Evolutionary conservation across 2,329 filamentous ascomycete genomes (phyloP), one percentile per base, ranked within the genome.

Genomic region (Talaromyces sp.): DNA sequence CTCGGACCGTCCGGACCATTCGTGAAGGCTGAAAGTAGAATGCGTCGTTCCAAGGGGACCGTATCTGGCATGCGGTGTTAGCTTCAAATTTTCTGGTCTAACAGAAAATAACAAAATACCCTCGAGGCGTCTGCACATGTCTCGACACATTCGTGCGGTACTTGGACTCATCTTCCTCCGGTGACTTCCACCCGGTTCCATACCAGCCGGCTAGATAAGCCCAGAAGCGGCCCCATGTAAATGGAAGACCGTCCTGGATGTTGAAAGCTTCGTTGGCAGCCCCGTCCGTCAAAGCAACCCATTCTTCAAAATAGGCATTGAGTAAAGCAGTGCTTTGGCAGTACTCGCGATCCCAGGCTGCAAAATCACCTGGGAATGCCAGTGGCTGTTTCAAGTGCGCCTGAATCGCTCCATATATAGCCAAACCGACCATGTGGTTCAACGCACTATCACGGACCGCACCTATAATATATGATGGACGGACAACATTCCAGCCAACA

Each of bases 251-350:
- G 11, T 57, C 55, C 26, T 57, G 55, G 19, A 57, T 57, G 26
- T 57, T 57, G 26, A 57, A 57, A n/a, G 55, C 55, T 29, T 57
- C 55, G n/a, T 57, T 57, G 41, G 55, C 55, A 32, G 55, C 55
- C 17, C 46, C 27, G 17, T 57, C 41, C 17, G 55, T 57, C 26
- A 57, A 51, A 31, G 27, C 55, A 5, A 21, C 55, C 55, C 55
- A 57, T 57, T 57, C 55, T 35, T 57, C 55, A 51, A 57, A 57
- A 29, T 57, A 51, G n/a, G 55, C 55, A 31, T 57, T 57, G 5
- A 57, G 24, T 14, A 57, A 26, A n/a, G 55, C 55, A 31, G 55
- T 57, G 41, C 55, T 57, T 51, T 57, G 55, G n/a, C 55, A 57
- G 41, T 57, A 57, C 41, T 57, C 55, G 26, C 55, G 55, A 46